phyloP scores from a whole-genome alignment of 306 rosid species.

The Cucumis melo region DNA sequence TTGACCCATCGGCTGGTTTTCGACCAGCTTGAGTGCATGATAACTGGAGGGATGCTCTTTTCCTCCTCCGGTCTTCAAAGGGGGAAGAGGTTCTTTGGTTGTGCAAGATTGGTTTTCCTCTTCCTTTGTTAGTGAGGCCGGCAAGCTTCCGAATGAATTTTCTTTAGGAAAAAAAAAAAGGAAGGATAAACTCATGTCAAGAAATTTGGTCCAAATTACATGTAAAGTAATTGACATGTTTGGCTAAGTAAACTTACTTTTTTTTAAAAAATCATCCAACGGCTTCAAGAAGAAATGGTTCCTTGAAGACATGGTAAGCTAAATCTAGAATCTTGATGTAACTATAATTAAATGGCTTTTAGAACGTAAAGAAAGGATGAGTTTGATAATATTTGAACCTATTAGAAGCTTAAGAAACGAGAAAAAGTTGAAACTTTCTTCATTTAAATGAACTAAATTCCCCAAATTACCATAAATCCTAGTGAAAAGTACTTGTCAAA shows the following conservation, averaged over 20 bases:
- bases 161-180: too few species aligned
- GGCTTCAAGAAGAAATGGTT: background rate
- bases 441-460: background rate
- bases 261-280: background rate
- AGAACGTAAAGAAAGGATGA: background rate
- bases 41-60: too few species aligned
- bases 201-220: background rate
- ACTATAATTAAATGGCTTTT: too few species aligned
- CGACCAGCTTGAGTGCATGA: too few species aligned
- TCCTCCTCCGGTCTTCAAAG: too few species aligned
- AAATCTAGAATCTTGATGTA: background rate
- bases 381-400: background rate
- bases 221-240: background rate
- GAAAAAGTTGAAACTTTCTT: background rate
- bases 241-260: background rate
- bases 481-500: background rate
- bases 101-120: too few species aligned
- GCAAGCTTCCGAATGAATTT: too few species aligned
- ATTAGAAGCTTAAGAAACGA: too few species aligned
- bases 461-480: background rate
- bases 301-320: background rate
- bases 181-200: background rate
- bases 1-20: too few species aligned
- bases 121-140: too few species aligned
- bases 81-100: too few species aligned